Evolutionary conservation across 352 stramenopile genomes (phyloP), one percentile per base, ranked within the genome.

Genomic region (Halophytophthora polymorphica): DNA sequence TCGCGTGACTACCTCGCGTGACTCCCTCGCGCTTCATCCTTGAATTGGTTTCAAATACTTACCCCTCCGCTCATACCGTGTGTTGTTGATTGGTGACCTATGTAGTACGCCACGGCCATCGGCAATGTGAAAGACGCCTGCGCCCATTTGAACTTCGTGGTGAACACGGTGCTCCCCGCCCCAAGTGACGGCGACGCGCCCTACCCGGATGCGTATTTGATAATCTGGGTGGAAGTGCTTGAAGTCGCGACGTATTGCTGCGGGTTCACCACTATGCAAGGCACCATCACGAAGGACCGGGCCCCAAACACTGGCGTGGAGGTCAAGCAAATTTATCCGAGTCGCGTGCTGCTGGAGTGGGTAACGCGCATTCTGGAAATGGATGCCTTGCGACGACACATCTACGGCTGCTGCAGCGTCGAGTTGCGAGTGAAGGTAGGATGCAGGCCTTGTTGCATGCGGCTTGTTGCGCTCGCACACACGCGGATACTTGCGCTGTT

Each of bases 381-480:
- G 19, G 58, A 76, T 1, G 74, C 61, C 10, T 57, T 93, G 17
- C 65, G 55, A 3, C 50, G 64, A 1, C 61, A 82, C 14, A 55
- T 90, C 29, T 67, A 80, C 37, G 52, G 60, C 22, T 69, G 71
- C 44, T 76, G 65, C 17, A 88, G 64, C 47, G 56, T 69, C 4
- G 76, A 90, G 25, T 37, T 90, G 14, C 62, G 66, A 46, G 59
- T 66, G 12, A 87, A 82, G 64, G 82, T 90, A 67, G n/a, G n/a
- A n/a, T n/a, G n/a, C n/a, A n/a, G n/a, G n/a, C n/a, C n/a, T n/a
- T n/a, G n/a, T n/a, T n/a, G n/a, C n/a, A n/a, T n/a, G n/a, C n/a
- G n/a, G n/a, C n/a, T n/a, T n/a, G n/a, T n/a, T 25, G 57, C 34
- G 12, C 8, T 36, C 12, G 5, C 6, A 19, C 6, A 36, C n/a